phyloP scores from a whole-genome alignment of 257 asterid species.

The Prunella vulgaris region DNA sequence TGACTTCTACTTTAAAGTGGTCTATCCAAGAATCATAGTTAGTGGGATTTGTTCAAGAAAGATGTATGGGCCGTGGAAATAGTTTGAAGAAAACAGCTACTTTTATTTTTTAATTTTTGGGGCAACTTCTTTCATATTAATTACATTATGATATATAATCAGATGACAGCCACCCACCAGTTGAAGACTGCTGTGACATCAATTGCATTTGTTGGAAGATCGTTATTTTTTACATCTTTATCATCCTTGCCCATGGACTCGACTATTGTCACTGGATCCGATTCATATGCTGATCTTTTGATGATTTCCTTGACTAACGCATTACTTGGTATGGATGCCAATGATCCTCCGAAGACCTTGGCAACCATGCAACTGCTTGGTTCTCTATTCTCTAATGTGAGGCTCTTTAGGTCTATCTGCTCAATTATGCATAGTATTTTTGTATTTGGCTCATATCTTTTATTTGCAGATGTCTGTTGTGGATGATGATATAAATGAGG shows the following conservation, averaged over 20 bases:
- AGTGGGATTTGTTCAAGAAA: not conserved
- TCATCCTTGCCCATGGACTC: constrained; percentile 38
- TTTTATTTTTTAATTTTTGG: not conserved
- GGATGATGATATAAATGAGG: constrained; percentile 63
- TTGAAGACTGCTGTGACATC: constrained; percentile 96
- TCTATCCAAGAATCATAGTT: not conserved
- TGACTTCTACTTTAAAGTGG: not conserved
- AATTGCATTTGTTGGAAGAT: constrained; percentile 83
- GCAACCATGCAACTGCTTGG: constrained; percentile 97
- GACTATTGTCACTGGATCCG: constrained; percentile 39
- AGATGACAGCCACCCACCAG: constrained; percentile 99
- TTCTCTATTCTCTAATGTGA: constrained; percentile 89
- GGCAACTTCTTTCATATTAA: constrained; percentile 13
- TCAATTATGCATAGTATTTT: constrained; percentile 1
- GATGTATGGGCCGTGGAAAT: constrained; percentile 10
- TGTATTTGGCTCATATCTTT: constrained; percentile 32
- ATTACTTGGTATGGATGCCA: constrained; percentile 98
- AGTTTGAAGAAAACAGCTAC: constrained; percentile 7
- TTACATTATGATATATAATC: constrained; percentile 32
- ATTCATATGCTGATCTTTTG: constrained; percentile 75
- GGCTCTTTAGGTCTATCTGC: constrained; percentile 25
- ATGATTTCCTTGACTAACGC: constrained; percentile 84
- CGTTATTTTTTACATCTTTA: constrained; percentile 64
- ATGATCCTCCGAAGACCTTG: constrained; percentile 98
- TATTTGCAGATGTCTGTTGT: constrained; percentile 70